Evolutionary conservation across 2,329 filamentous ascomycete species (phyloP), one percentile per base, ranked within the genome.

Genomic region (Leptographium lundbergii): DNA sequence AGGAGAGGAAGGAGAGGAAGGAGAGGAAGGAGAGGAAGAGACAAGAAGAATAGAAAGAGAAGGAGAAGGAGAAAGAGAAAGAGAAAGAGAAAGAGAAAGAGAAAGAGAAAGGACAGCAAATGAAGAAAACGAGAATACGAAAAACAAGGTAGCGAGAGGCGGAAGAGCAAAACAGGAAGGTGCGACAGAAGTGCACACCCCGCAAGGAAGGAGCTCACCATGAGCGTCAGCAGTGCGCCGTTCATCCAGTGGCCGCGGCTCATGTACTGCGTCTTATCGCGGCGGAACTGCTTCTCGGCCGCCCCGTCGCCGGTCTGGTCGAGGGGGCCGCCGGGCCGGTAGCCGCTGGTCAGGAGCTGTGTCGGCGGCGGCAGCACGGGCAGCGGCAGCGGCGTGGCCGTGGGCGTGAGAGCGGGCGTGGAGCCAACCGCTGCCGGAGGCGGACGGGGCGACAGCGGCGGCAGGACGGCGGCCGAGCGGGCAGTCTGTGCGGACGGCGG

Each of bases 211-310:
- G 47, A 50, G 61, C 74, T 66, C 64, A 81, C 78, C 52, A 79
- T 62, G 0, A 70, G 64, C 13, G 78, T 66, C 2, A 71, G 72
- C 60, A 77, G 3, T 0, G 59, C 62, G 4, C 62, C 62, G 14
- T 63, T 80, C n/a, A 81, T 73, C 75, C 79, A 83, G 64, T 82
- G 79, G 34, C 78, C 81, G 64, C 76, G 76, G 0, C 81, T 81
- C 64, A 82, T 80, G 1, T 83, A 65, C 0, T 81, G 73, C 0
- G 75, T 77, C 64, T 85, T 85, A 61, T 14, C 27, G 17, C 22
- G 25, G 14, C 34, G 42, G 17, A 2, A 11, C 32, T 13, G 17
- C 1, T 56, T 42, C 6, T 48, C 42, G 54, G 14, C 25, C 2
- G 54, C 1, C 9, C 11, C 42, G 25, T 13, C 54, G 19, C 4